Evolutionary conservation across 1,284 basidiomycete genomes (phyloP).

Genomic region (Cryptococcus sp.): DNA sequence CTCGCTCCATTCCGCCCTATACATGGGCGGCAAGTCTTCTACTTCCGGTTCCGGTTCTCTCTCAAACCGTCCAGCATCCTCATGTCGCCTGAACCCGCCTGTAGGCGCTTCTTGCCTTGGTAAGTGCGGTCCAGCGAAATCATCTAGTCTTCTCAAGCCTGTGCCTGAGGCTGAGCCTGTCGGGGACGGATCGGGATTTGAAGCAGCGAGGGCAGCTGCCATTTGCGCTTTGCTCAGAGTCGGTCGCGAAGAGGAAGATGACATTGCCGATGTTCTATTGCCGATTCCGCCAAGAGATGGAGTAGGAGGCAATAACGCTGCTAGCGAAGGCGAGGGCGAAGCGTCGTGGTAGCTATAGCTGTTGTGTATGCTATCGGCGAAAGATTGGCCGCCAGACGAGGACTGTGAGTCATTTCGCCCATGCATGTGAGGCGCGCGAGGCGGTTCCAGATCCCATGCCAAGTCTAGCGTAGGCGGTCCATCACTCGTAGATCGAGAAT

Average conservation of each 20-base stretch:
- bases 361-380: not conserved
- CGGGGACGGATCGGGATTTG: conserved; percentile 19
- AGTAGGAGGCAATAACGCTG: conserved; percentile 5
- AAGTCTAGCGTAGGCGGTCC: conserved; percentile 6
- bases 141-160: not conserved
- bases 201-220: conserved; percentile 24
- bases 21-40: conserved; percentile 48
- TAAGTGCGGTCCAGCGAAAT: conserved; percentile 6
- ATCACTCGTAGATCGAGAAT: not conserved
- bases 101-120: conserved; percentile 29
- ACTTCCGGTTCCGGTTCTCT: conserved; percentile 13
- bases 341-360: conserved; percentile 1
- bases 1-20: conserved; percentile 37
- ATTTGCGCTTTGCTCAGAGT: conserved; percentile 33
- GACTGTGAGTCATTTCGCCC: conserved; percentile 13
- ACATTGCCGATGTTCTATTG: conserved; percentile 76
- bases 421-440: not conserved
- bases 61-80: conserved; percentile 39
- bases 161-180: not conserved
- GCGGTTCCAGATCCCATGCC: conserved; percentile 54
- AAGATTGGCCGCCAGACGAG: conserved; percentile 11
- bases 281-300: conserved; percentile 67
- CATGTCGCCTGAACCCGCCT: conserved; percentile 40
- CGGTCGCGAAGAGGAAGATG: not conserved
- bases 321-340: conserved; percentile 14